Base-by-base conservation (phyloP, 2,329 filamentous ascomycete species). In the Ophiostoma tasmaniense region DNA sequence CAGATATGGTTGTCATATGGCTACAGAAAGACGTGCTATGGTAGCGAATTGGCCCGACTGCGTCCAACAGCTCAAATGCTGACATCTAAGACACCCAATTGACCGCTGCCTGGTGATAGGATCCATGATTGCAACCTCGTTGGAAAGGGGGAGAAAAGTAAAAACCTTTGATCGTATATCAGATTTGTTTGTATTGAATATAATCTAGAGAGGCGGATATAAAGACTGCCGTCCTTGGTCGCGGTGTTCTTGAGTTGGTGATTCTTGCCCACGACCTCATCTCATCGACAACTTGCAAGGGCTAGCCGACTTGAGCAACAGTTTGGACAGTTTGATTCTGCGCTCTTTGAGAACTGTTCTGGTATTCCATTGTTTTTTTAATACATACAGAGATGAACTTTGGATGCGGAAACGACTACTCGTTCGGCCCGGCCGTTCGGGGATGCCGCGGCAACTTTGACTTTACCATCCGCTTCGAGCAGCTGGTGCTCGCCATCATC, bases 381-480 rank as follows among this genome's bases (percentile, higher is more conserved):
- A 33, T 33, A 33, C n/a, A n/a, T 14, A 39, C 37, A 39, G 37
- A n/a, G 20, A 70, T 70, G 68, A 50, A 70, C 68, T 70, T 70
- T 37, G 70, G 72, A 28, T 80, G 79, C 65, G 71, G 74, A 65
- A 77, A 78, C 72, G 81, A 82, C 70, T 73, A 73, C 59, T 73
- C 77, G 28, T 77, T 83, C 25, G 82, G 82, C 2, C 82, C 82
- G 0, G 72, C 74, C 7, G 80, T 84, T n/a, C 72, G 72, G 11
- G 81, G 80, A 28, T 84, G 82, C 68, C 80, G 82, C 11, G 78
- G 75, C 66, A 79, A 82, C 69, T 84, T 84, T 68, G 82, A 84
- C 73, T 83, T 84, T 69, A 84, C 82, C 0, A 74, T 84, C 66
- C 78, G 77, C 35, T 84, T 85, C 68, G 82, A 84, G 73, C 76